phyloP scores from a whole-genome alignment of 768 basidiomycete species.

The Boletus subcaerulescens region DNA sequence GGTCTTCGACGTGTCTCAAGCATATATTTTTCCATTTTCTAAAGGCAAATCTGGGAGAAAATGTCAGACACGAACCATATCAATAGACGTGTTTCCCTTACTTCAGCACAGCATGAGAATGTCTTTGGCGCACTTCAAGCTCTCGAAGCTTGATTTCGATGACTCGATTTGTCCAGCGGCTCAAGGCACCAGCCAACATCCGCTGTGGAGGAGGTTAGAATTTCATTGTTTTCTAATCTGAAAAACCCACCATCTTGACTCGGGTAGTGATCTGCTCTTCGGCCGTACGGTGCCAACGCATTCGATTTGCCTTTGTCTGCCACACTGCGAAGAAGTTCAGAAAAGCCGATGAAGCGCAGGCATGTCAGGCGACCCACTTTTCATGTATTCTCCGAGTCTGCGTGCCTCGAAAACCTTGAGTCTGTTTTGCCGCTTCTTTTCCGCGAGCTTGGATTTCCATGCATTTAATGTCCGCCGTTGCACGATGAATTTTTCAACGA shows the following conservation, averaged over 20 bases:
- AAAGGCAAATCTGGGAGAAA: constrained; percentile 48
- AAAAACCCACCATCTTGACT: constrained; percentile 38
- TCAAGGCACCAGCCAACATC: constrained; percentile 44
- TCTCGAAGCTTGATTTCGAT: constrained; percentile 73
- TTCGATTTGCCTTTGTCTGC: constrained; percentile 38
- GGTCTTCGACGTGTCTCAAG: constrained; percentile 63
- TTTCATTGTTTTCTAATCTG: neutral
- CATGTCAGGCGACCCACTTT: constrained; percentile 32
- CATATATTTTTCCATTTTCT: constrained; percentile 66
- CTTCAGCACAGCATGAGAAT: constrained; percentile 38
- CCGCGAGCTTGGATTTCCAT: constrained; percentile 48
- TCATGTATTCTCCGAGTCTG: constrained; percentile 28
- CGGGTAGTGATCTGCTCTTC: constrained; percentile 42
- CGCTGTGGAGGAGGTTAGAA: constrained; percentile 40
- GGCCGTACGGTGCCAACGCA: constrained; percentile 40
- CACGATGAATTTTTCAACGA: constrained; percentile 50
- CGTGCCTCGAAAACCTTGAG: constrained; percentile 42
- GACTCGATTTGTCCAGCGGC: constrained; percentile 68
- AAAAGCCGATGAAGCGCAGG: neutral
- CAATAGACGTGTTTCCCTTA: constrained; percentile 19
- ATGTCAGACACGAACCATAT: constrained; percentile 16
- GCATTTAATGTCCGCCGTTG: constrained; percentile 44
- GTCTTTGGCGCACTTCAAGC: constrained; percentile 55
- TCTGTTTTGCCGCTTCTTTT: constrained; percentile 43
- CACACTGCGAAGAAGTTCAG: constrained; percentile 40